These are phyloP conservation scores for Cordyceps militaris DNA, from an alignment of 2,329 filamentous ascomycete genomes.

Conservation along the genomic window DNA sequence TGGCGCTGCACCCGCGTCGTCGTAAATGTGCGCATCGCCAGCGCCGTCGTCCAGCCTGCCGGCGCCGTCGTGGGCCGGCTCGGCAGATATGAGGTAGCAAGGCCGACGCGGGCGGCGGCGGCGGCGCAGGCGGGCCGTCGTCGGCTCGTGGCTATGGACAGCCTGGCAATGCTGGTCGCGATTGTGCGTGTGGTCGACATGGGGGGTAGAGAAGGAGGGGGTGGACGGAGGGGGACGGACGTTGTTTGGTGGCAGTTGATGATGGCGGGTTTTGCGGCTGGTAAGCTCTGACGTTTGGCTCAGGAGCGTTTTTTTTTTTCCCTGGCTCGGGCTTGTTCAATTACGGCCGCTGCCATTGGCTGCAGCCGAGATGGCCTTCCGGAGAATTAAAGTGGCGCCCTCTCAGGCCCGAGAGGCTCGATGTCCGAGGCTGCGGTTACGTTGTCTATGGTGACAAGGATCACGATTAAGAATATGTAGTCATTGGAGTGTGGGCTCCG, in stretches of 20 bases:
- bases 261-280: neutral
- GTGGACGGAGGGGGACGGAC: constrained; percentile 2
- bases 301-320: constrained; percentile 6
- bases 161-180: constrained; percentile 26
- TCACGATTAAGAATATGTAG: no score
- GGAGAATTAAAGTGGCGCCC: constrained; percentile 1
- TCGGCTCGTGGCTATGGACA: constrained; percentile 25
- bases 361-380: neutral
- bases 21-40: constrained; percentile 50
- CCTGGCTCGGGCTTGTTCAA: neutral
- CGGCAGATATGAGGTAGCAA: neutral
- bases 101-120: constrained; percentile 17
- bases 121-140: constrained; percentile 19
- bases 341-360: constrained; percentile 11
- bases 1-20: constrained; percentile 55
- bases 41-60: neutral
- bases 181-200: constrained; percentile 29
- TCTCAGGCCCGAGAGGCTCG: neutral
- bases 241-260: constrained; percentile 5
- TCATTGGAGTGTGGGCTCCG: neutral
- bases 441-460: no score
- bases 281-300: neutral
- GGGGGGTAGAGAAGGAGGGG: constrained; percentile 9
- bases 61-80: neutral
- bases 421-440: constrained; percentile 8